A percentile compares a stretch with the other conserved stretches of the same genome.
These are phyloP conservation scores for Vanrija pseudolonga DNA, from an alignment of 1,284 basidiomycete species.

Conservation along the genomic window DNA sequence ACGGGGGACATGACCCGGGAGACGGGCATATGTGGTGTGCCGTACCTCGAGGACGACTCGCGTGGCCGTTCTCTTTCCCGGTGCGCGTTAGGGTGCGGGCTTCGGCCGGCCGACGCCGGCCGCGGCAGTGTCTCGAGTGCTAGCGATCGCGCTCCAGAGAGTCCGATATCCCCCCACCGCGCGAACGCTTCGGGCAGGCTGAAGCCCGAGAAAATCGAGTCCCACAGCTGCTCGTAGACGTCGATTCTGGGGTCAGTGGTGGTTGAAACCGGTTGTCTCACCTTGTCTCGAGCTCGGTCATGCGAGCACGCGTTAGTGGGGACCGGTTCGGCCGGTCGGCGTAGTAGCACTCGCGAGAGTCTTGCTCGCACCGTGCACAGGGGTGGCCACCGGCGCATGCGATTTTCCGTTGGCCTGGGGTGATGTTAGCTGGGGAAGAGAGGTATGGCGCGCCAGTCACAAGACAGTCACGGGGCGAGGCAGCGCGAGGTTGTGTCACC, in stretches of 20 bases:
- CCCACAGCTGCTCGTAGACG: background rate
- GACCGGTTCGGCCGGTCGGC: constrained; percentile 6
- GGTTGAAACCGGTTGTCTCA: background rate
- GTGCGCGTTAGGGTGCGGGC: background rate
- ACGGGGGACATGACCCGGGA: background rate
- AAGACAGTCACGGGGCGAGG: too few relatives aligned
- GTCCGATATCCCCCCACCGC: background rate
- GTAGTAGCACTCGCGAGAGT: constrained; percentile 11
- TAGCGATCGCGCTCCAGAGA: background rate
- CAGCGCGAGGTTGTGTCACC: too few relatives aligned
- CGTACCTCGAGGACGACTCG: background rate
- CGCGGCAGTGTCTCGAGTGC: background rate
- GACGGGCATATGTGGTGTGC: background rate
- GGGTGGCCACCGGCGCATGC: too few relatives aligned
- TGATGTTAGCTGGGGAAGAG: background rate
- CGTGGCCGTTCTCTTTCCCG: background rate
- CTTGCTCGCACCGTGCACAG: constrained; percentile 9
- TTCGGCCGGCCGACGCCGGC: background rate
- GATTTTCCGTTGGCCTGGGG: too few relatives aligned
- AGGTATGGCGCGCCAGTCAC: too few relatives aligned
- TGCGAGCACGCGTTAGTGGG: constrained; percentile 20
- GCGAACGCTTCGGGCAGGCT: background rate
- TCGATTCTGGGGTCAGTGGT: background rate
- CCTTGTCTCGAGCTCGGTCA: constrained; percentile 25
- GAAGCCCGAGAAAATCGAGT: background rate